Conservation (phyloP, 163 green algal species). For the Chlamydomonas reinhardtii region DNA sequence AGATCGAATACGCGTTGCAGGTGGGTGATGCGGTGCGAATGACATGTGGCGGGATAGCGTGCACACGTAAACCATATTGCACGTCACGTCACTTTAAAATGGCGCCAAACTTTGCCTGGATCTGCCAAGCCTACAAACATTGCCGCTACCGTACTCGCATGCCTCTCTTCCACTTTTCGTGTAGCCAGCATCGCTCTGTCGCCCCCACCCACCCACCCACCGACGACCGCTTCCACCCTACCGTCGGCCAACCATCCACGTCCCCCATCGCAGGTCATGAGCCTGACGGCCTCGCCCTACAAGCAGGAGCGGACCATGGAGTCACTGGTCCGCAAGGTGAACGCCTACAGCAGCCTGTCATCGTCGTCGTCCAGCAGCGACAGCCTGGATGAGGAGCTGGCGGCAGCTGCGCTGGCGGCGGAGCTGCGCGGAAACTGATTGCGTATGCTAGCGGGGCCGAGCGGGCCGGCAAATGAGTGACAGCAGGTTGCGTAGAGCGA, state of each 20-base stretch:
- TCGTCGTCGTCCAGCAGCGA: background rate
- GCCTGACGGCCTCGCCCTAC: conserved; percentile 13
- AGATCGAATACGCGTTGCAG: conserved; percentile 47
- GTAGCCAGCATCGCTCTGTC: too few species aligned
- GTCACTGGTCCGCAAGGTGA: conserved; percentile 7
- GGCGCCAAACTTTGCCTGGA: too few species aligned
- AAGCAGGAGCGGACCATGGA: conserved; percentile 27
- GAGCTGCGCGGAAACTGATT: too few species aligned
- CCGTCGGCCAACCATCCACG: too few species aligned
- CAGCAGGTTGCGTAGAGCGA: too few species aligned
- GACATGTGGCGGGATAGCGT: background rate
- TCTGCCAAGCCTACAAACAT: too few species aligned
- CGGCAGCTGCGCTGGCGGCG: too few species aligned
- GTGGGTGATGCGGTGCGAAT: background rate
- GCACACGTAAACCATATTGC: background rate
- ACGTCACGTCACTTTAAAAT: background rate
- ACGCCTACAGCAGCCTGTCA: conserved; percentile 5
- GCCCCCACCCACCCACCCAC: background rate
- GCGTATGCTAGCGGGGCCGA: too few species aligned
- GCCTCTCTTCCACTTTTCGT: too few species aligned
- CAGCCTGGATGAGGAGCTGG: too few species aligned
- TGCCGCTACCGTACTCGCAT: too few species aligned
- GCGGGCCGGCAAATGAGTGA: too few species aligned
- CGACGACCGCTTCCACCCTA: background rate
- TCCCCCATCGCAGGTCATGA: background rate